These are phyloP conservation scores for Paulownia fortunei DNA, from an alignment of 257 asterid species.

Conservation along the genomic window DNA sequence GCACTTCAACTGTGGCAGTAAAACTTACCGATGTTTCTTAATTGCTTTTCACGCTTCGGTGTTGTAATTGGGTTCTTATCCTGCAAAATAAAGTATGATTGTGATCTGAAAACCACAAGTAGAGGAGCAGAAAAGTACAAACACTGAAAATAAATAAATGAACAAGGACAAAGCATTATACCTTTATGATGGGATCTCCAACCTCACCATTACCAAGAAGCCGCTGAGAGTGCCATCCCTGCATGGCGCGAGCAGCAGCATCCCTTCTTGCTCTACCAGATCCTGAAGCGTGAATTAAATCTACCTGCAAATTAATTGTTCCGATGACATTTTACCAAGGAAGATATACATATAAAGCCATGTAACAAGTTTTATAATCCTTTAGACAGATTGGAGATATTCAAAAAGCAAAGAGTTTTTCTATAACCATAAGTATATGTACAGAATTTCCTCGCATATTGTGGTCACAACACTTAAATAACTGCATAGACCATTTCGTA, in stretches of 20 bases:
- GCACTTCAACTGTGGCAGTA: constrained; percentile 20
- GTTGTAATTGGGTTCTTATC: constrained; percentile 62
- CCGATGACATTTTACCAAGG: not conserved
- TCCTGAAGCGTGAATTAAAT: constrained; percentile 62
- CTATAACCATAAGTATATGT: not conserved
- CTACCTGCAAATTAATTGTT: constrained; percentile 60
- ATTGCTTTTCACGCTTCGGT: constrained; percentile 84
- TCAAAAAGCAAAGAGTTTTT: not conserved
- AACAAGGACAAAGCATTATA: constrained; percentile 24
- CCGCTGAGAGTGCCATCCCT: constrained; percentile 97
- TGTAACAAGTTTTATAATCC: not conserved
- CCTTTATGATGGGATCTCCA: constrained; percentile 93
- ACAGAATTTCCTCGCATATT: not conserved
- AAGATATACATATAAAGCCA: constrained; percentile 12
- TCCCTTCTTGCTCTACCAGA: constrained; percentile 96
- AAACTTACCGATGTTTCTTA: constrained; percentile 73
- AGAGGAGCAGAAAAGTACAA: not conserved
- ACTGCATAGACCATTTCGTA: not conserved
- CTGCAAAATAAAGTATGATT: constrained; percentile 44
- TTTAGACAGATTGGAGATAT: constrained; percentile 8
- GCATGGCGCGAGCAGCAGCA: constrained; percentile 99
- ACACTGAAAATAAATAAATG: constrained; percentile 2
- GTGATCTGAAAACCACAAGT: constrained; percentile 24
- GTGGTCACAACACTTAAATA: not conserved
- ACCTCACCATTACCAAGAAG: constrained; percentile 89